A percentile compares a stretch with the other conserved stretches of the same genome.
These are phyloP conservation scores for Piper betle DNA, from an alignment of 164 flowering plant species.

Conservation along the genomic window DNA sequence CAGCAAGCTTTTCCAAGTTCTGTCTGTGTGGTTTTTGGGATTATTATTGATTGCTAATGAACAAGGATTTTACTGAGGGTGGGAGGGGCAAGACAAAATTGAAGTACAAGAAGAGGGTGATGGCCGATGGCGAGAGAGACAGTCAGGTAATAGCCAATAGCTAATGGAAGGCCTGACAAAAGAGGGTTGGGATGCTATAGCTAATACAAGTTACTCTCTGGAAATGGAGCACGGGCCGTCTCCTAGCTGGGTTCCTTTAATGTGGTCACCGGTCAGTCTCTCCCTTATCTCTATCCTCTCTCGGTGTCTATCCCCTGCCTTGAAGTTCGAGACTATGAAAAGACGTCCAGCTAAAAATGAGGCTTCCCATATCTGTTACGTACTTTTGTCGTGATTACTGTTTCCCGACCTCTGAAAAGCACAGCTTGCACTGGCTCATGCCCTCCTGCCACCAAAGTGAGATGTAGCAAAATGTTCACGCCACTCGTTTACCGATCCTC, in stretches of 20 bases:
- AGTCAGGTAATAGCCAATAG: background rate
- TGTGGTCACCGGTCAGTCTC: constrained; percentile 1
- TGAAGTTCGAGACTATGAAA: constrained; percentile 2
- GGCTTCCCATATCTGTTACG: background rate
- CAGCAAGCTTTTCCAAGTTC: no score
- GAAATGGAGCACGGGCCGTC: background rate
- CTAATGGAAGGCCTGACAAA: background rate
- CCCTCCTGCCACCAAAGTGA: no score
- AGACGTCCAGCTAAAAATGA: background rate
- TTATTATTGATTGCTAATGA: no score
- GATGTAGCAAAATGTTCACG: no score
- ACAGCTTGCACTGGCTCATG: no score
- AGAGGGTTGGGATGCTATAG: background rate
- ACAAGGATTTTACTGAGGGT: no score
- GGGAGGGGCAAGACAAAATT: no score
- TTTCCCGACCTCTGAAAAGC: no score
- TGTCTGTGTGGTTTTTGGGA: no score
- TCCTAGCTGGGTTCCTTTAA: background rate
- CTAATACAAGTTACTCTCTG: background rate
- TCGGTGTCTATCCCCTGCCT: background rate
- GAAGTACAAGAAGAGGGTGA: no score
- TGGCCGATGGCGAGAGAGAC: no score
- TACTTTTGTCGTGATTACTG: no score
- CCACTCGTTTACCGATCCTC: background rate
- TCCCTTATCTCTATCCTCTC: background rate